Evolutionary conservation across 148 eudicot species (phyloP).

Genomic region (Linanthus parryae): DNA sequence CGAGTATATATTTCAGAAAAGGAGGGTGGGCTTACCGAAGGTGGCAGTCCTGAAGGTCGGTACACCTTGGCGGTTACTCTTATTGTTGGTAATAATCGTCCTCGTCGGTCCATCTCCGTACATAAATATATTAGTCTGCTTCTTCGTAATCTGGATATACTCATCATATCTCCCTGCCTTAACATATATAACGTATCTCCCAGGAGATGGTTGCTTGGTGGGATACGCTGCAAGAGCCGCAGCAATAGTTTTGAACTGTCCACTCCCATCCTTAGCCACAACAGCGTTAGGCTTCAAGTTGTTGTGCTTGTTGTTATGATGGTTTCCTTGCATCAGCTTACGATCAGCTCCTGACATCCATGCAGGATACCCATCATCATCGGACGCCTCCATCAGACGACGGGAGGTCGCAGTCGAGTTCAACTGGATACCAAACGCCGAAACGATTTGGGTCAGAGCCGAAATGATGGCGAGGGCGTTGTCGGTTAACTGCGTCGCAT

Average conservation of each 20-base stretch:
- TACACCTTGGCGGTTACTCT: constrained; percentile 12
- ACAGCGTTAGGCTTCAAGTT: constrained; percentile 28
- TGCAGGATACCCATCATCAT: constrained; percentile 2
- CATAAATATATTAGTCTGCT: constrained; percentile 46
- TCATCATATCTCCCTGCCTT: constrained; percentile 64
- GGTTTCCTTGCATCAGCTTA: background rate
- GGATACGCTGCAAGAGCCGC: constrained; percentile 53
- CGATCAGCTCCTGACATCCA: background rate
- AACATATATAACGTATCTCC: constrained; percentile 49
- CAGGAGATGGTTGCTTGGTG: constrained; percentile 16
- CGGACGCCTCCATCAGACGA: background rate
- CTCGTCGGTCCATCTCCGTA: constrained; percentile 73
- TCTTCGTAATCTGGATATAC: constrained; percentile 33
- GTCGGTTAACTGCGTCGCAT: background rate
- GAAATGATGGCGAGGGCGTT: background rate
- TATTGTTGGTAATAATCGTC: constrained; percentile 50
- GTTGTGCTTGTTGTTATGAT: background rate
- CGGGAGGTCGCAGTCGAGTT: background rate
- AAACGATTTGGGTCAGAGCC: background rate
- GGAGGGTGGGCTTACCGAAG: constrained; percentile 37
- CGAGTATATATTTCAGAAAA: too few species aligned
- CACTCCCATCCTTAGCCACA: constrained; percentile 67
- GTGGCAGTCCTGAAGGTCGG: constrained; percentile 51
- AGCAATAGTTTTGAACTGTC: constrained; percentile 47
- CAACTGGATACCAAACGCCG: background rate